Conservation (phyloP, 306 rosid genomes). For the Rosa rugosa region DNA sequence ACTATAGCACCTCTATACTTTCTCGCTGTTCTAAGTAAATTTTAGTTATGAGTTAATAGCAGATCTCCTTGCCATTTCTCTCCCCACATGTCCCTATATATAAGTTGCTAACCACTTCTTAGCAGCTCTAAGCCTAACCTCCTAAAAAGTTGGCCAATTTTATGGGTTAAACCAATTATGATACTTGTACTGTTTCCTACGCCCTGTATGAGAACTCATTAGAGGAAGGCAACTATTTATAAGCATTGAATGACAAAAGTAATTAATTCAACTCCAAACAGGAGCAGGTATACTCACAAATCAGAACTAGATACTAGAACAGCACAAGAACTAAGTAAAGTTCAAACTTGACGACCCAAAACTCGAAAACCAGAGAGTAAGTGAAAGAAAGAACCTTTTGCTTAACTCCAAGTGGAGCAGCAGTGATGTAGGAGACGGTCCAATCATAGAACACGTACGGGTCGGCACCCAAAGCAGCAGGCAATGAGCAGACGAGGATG, state of each 20-base stretch:
- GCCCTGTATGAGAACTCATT: neutral
- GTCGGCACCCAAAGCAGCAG: conserved; percentile 62
- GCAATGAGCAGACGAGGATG: conserved; percentile 35
- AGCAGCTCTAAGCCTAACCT: neutral
- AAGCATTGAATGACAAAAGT: neutral
- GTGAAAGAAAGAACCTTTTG: conserved; percentile 62
- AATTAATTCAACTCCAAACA: neutral
- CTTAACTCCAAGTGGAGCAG: conserved; percentile 70
- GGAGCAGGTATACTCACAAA: neutral
- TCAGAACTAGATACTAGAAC: neutral
- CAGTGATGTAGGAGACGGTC: conserved; percentile 67
- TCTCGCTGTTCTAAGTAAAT: neutral
- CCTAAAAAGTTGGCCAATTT: too few species aligned
- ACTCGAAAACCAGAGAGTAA: neutral
- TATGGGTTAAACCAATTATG: neutral
- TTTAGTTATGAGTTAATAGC: neutral
- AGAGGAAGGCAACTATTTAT: neutral
- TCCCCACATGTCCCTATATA: neutral
- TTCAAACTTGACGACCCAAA: neutral
- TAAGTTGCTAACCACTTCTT: neutral
- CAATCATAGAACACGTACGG: conserved; percentile 76
- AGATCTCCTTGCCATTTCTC: neutral
- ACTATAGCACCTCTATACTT: neutral
- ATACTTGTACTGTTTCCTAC: neutral
- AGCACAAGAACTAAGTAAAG: neutral